Evolutionary conservation across 257 asterid genomes (phyloP).

Genomic region (Nyctanthes arbortristis): DNA sequence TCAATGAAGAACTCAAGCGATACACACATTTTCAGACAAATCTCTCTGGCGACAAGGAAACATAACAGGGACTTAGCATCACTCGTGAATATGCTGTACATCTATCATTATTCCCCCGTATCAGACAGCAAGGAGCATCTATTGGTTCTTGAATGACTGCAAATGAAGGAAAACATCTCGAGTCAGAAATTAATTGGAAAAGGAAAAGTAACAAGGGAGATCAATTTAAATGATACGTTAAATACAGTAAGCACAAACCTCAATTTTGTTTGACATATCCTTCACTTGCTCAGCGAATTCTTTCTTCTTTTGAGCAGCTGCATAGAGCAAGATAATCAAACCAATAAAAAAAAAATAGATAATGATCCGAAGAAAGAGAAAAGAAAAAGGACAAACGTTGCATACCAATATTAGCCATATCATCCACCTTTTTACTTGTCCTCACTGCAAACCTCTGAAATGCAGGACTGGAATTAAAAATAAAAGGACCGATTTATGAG

Average conservation of each 20-base stretch:
- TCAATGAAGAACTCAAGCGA: too few relatives aligned
- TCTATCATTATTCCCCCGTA: conserved; percentile 6
- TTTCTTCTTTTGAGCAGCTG: conserved; percentile 68
- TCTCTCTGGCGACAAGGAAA: too few relatives aligned
- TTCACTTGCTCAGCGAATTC: conserved; percentile 59
- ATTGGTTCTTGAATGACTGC: conserved; percentile 63
- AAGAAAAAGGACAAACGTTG: neutral
- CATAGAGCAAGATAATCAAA: conserved; percentile 8
- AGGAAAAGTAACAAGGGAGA: neutral
- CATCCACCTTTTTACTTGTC: conserved; percentile 47
- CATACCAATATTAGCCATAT: conserved; percentile 52
- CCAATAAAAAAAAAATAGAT: neutral
- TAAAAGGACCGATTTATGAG: neutral
- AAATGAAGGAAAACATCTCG: conserved; percentile 6
- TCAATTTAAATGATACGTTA: neutral
- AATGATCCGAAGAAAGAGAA: neutral
- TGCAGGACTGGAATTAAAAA: conserved; percentile 27
- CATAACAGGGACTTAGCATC: too few relatives aligned
- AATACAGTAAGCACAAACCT: conserved; percentile 31
- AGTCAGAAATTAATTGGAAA: too few relatives aligned
- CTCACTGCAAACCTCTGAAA: conserved; percentile 53
- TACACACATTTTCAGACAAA: too few relatives aligned
- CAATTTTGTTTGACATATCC: conserved; percentile 48
- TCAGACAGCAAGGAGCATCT: conserved; percentile 16
- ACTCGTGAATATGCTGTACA: conserved; percentile 26